Base-by-base conservation (phyloP, 805 yeast species). In the Starmerella stigmatis region DNA sequence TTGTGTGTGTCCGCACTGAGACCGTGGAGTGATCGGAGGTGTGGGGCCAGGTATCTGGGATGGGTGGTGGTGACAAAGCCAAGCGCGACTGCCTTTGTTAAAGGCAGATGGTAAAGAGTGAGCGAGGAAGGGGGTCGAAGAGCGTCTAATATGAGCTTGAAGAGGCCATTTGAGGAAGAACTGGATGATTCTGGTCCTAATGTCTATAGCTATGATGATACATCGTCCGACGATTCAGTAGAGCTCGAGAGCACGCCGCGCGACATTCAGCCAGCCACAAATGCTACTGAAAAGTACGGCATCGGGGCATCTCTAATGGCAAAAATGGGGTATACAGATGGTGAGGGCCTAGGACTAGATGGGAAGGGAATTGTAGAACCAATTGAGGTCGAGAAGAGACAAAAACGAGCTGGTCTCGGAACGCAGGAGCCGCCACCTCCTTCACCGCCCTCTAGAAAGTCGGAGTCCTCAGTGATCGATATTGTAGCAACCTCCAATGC, bases 281-380 rank as follows among this genome's bases (percentile, higher is more conserved):
- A 15, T 1, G 13, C 38, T 10, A 15, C 15, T 34, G 19, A 21
- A n/a, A 22, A 51, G 40, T 86, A 88, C 58, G 97, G 97, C 6
- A 75, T 86, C 30, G 97, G 97, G 29, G 94, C 94, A 3, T 64
- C 71, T 41, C 64, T 89, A 41, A 61, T 89, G 65, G 69, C 76
- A 49, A 73, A 77, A 50, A 88, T 89, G 97, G 98, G 98, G 0
- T 88, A 84, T 62, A 71, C 72, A 7, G 74, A 73, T 32, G 97
- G 98, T 0, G 68, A 73, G 56, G 97, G 96, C 0, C 70, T 89
- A n/a, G 98, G 98, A 2, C 66, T 66, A 5, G 60, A 69, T 20
- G 75, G 78, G 1, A 72, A 72, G 41, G 98, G 98, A 35, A 85
- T 86, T 1, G 70, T 72, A 0, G 75, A 71, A n/a, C 96, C 97